Evolutionary conservation across 2,329 filamentous ascomycete species (phyloP).

Genomic region (Ramularia collo-cygni): DNA sequence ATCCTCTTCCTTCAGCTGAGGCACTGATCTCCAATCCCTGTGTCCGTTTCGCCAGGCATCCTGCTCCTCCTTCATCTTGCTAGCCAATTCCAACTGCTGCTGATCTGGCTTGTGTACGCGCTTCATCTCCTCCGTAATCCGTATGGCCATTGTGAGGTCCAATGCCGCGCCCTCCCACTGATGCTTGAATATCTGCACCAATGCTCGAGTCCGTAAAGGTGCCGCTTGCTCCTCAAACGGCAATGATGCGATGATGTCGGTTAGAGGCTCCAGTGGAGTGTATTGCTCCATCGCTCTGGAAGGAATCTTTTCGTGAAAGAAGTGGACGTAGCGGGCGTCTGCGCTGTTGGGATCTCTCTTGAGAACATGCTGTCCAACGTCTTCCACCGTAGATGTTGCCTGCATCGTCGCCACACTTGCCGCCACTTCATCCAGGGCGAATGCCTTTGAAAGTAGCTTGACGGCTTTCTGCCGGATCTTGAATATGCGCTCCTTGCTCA

Average conservation of each 20-base stretch:
- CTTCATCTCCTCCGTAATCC: constrained; percentile 40
- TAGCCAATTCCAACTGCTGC: constrained; percentile 48
- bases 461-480: constrained; percentile 75
- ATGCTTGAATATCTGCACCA: constrained; percentile 68
- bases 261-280: constrained; percentile 60
- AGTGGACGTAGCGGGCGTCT: constrained; percentile 83
- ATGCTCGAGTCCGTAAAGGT: constrained; percentile 64
- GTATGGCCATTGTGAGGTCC: constrained; percentile 64
- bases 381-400: constrained; percentile 67
- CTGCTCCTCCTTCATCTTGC: constrained; percentile 34
- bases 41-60: constrained; percentile 33
- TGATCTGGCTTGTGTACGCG: constrained; percentile 40
- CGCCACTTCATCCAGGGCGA: constrained; percentile 74
- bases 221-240: constrained; percentile 60
- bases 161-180: constrained; percentile 62
- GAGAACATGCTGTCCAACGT: constrained; percentile 66
- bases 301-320: constrained; percentile 86
- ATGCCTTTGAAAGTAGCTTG: constrained; percentile 69
- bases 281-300: constrained; percentile 65
- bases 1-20: constrained; percentile 52
- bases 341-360: constrained; percentile 59
- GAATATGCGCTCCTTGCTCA: constrained; percentile 70
- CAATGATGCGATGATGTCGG: constrained; percentile 59
- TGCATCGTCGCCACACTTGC: constrained; percentile 81
- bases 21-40: constrained; percentile 44